Base-by-base conservation (phyloP, 1,139 yeast genomes). In the Yamadazyma triangularis region DNA sequence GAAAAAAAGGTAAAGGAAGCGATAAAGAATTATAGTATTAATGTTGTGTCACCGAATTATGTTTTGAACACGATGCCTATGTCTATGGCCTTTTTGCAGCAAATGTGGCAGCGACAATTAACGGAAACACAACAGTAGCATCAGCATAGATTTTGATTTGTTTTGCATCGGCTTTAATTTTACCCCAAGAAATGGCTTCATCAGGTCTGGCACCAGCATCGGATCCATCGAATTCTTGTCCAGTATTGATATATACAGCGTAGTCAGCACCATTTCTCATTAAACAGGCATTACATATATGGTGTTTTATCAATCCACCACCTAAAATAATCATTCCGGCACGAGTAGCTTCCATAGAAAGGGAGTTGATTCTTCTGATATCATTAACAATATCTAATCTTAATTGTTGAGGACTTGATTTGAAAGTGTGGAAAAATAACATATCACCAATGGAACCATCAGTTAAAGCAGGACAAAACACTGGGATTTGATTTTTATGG, bases 181-280 rank as follows among this genome's bases (percentile, higher is more conserved):
- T 91, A 41, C 99, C 99, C 99, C 99, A 91, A 28, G 95, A 84
- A 32, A 91, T 83, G 16, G 98, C 98, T 63, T 91, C 99, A 56
- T 93, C 98, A 1, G 98, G 97, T 53, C 98, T 77, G 5, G 99
- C 99, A 42, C 99, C 99, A 12, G 98, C 97, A 58, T 91, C 99
- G 11, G 96, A 86, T 30, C 98, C 98, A 53, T 91, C 99, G 51
- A 88, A 93, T 57, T 91, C 99, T 63, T 91, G 98, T 25, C 96
- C 98, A 10, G 99, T 91, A 60, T 93, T 93, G 56, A 91, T 89
- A 60, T 77, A 91, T 13, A 91, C 96, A 3, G 98, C 97, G 53
- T 80, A 87, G 56, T 91, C 99, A 14, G 99, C 98, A 47, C 99
- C 99, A 50, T 91, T 93, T 69, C 99, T 81, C 99, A 91, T 91